A percentile compares a stretch with the other conserved stretches of the same genome.
phyloP scores from a whole-genome alignment of 2,329 filamentous ascomycete genomes.

The Diaporthe citri region DNA sequence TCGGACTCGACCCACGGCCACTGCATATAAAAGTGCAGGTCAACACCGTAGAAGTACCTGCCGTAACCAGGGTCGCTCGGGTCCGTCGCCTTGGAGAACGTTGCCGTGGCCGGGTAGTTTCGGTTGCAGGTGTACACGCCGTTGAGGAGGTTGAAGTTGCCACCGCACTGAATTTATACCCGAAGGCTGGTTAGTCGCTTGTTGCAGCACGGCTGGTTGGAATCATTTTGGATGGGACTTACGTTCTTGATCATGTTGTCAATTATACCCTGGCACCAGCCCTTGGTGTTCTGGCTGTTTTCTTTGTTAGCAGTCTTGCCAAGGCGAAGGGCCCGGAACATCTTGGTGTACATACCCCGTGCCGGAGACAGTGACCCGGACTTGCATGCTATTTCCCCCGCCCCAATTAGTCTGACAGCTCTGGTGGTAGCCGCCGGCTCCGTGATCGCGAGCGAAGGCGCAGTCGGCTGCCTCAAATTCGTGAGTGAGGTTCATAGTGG shows the following conservation, averaged over 20 bases:
- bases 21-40: slow-evolving; percentile 1
- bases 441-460: background rate
- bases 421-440: background rate
- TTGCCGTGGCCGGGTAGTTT: background rate
- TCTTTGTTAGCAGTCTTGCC: background rate
- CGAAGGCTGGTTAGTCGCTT: background rate
- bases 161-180: background rate
- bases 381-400: background rate
- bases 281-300: background rate
- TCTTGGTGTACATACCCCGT: slow-evolving; percentile 6
- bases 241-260: background rate
- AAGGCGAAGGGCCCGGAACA: no score
- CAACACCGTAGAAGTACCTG: background rate
- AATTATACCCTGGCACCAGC: slow-evolving; percentile 3
- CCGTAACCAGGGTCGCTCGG: background rate
- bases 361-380: slow-evolving; percentile 9
- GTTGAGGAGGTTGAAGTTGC: background rate
- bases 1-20: background rate
- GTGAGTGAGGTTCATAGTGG: background rate
- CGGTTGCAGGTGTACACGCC: background rate
- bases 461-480: slow-evolving; percentile 5
- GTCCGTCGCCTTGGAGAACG: background rate
- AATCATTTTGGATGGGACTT: background rate
- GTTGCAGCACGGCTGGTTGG: background rate
- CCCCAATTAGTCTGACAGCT: background rate